A percentile compares a stretch with the other conserved stretches of the same genome.
These are phyloP conservation scores for Somion occarium DNA, from an alignment of 1,284 basidiomycete species.

Conservation along the genomic window DNA sequence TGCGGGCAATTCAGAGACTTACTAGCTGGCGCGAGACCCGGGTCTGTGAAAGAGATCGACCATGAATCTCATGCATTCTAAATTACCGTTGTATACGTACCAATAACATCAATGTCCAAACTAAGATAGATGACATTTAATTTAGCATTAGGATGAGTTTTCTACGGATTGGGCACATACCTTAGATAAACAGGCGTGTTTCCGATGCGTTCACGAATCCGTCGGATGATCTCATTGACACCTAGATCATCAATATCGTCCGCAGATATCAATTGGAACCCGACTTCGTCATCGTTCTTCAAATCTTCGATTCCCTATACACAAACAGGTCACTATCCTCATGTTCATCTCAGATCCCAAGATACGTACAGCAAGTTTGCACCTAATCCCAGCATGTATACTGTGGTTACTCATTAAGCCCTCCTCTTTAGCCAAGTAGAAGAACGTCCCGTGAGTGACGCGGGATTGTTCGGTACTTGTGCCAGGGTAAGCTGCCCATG, in stretches of 20 bases:
- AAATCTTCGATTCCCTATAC: conserved; percentile 56
- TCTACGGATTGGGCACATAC: conserved; percentile 30
- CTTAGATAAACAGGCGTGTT: conserved; percentile 72
- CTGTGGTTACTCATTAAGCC: conserved; percentile 64
- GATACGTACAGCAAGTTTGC: conserved; percentile 54
- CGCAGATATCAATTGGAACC: conserved; percentile 68
- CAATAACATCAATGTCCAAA: conserved; percentile 77
- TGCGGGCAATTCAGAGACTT: conserved; percentile 23
- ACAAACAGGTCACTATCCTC: no score
- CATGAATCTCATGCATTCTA: neutral
- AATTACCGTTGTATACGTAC: conserved; percentile 29
- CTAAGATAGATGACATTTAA: conserved; percentile 21
- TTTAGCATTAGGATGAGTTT: neutral
- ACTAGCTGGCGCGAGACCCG: conserved; percentile 77
- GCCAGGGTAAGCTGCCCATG: conserved; percentile 57
- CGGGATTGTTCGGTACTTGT: conserved; percentile 53
- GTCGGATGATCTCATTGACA: conserved; percentile 52
- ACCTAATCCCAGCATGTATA: conserved; percentile 75
- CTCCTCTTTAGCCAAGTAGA: conserved; percentile 68
- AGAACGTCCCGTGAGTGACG: conserved; percentile 76
- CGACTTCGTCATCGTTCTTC: conserved; percentile 56
- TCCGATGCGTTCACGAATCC: conserved; percentile 62
- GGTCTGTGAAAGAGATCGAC: conserved; percentile 41
- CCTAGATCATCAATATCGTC: conserved; percentile 76
- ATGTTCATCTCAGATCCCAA: no score